Conservation (phyloP, 768 basidiomycete species). For the Rhizopogon rudus region DNA sequence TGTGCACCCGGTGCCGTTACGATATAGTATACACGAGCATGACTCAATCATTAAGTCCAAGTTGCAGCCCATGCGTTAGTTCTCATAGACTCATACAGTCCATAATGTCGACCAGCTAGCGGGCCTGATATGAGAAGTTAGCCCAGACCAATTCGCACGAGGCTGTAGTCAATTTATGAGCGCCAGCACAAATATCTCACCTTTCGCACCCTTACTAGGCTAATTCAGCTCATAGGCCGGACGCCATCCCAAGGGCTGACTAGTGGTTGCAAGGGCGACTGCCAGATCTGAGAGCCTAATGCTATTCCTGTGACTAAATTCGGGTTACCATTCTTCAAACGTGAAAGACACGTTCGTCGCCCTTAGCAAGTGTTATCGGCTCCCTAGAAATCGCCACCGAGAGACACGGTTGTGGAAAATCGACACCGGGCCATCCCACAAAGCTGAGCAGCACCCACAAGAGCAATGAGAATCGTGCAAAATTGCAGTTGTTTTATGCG, state of each 20-base stretch:
- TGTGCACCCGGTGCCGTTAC: too few relatives aligned
- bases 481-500: background rate
- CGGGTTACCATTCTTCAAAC: background rate
- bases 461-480: background rate
- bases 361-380: slow-evolving; percentile 6
- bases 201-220: background rate
- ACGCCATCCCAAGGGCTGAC: background rate
- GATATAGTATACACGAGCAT: too few relatives aligned
- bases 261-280: slow-evolving; percentile 2
- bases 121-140: slow-evolving; percentile 9
- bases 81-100: background rate
- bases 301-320: slow-evolving; percentile 10
- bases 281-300: slow-evolving; percentile 6
- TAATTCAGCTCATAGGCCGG: background rate
- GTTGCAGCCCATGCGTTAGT: too few relatives aligned
- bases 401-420: slow-evolving; percentile 15
- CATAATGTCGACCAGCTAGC: background rate
- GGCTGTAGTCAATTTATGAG: background rate
- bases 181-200: background rate
- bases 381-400: slow-evolving; percentile 4
- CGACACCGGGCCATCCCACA: slow-evolving; percentile 4
- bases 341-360: slow-evolving; percentile 6
- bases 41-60: too few relatives aligned
- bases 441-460: background rate
- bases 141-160: slow-evolving; percentile 7